Base-by-base conservation (phyloP, 1,139 yeast species). In the Debaryomyces sp. region DNA sequence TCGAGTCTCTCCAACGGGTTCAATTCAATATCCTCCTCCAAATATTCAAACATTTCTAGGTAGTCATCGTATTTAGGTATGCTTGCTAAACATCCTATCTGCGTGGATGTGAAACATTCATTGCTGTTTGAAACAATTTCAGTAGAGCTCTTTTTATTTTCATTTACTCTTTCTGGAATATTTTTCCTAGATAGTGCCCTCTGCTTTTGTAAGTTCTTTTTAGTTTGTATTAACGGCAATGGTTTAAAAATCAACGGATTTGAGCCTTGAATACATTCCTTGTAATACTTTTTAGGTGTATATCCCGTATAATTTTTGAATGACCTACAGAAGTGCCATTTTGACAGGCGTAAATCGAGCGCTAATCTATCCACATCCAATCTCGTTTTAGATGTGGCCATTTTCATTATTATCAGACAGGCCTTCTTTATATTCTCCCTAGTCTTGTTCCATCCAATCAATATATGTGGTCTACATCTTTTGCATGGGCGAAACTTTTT, bases 301-400 rank as follows among this genome's bases (percentile, higher is more conserved):
- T 51, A 48, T 3, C 54, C 54, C 4, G 60, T 55, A 43, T 60
- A 61, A 37, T 56, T 51, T 33, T 59, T 59, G 47, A 63, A 63
- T 9, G 56, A 50, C 3, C 66, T 51, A 45, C 56, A 60, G 35
- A 61, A 56, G 45, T 63, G 63, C 64, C 66, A 62, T 44, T 58
- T 58, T 4, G 67, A 59, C n/a, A 60, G 48, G 1, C 58, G 53
- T 33, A 63, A 47, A 23, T 50, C 50, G 18, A 21, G 18, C 1
- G 46, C 44, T 12, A 51, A 35, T 10, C 10, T 38, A 13, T 50
- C 48, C 6, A 49, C 38, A 35, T 43, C 43, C 7, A 50, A 45
- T 33, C 41, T 43, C n/a, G 24, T 30, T 13, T 42, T 41, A 12
- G 13, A 29, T 18, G 22, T 18, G 13, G 50, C 54, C 27, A 22